phyloP scores from a whole-genome alignment of 371 early-diverging fungal species.

The Cokeromyces recurvatus region DNA sequence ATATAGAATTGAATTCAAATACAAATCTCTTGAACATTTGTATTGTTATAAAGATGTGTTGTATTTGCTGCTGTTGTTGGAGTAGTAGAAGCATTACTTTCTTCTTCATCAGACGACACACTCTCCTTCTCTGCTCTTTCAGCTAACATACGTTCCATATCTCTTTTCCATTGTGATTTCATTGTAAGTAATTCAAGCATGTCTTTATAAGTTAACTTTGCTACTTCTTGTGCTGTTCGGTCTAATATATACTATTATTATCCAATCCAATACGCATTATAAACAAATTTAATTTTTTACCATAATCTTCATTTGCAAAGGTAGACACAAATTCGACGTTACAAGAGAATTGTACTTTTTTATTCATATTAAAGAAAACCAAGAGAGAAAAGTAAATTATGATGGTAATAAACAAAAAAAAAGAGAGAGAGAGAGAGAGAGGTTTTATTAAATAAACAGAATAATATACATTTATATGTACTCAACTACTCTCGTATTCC shows the following conservation, averaged over 20 bases:
- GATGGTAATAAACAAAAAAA: too few relatives aligned
- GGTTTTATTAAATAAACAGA: too few relatives aligned
- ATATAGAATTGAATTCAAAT: slow-evolving; percentile 3
- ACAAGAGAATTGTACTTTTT: slow-evolving; percentile 41
- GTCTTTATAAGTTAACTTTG: slow-evolving; percentile 42
- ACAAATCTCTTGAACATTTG: slow-evolving; percentile 20
- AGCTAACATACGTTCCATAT: slow-evolving; percentile 38
- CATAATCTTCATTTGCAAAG: slow-evolving; percentile 47
- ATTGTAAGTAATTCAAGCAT: slow-evolving; percentile 44
- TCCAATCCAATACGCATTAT: too few relatives aligned
- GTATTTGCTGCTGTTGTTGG: background rate
- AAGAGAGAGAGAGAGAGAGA: too few relatives aligned
- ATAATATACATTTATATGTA: too few relatives aligned
- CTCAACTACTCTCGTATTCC: too few relatives aligned
- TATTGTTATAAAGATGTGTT: too few relatives aligned
- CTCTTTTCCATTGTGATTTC: slow-evolving; percentile 42
- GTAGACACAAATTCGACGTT: slow-evolving; percentile 36
- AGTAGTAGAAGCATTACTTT: background rate
- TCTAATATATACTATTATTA: slow-evolving; percentile 14
- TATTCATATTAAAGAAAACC: slow-evolving; percentile 11
- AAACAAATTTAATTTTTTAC: slow-evolving; percentile 14
- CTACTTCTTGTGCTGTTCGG: slow-evolving; percentile 46
- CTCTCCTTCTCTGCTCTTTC: slow-evolving; percentile 20
- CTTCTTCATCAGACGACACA: background rate
- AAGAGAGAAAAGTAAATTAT: too few relatives aligned